A percentile compares a stretch with the other conserved stretches of the same genome.
These are phyloP conservation scores for Apiospora kogelbergensis DNA, from an alignment of 2,329 filamentous ascomycete genomes.

Conservation along the genomic window DNA sequence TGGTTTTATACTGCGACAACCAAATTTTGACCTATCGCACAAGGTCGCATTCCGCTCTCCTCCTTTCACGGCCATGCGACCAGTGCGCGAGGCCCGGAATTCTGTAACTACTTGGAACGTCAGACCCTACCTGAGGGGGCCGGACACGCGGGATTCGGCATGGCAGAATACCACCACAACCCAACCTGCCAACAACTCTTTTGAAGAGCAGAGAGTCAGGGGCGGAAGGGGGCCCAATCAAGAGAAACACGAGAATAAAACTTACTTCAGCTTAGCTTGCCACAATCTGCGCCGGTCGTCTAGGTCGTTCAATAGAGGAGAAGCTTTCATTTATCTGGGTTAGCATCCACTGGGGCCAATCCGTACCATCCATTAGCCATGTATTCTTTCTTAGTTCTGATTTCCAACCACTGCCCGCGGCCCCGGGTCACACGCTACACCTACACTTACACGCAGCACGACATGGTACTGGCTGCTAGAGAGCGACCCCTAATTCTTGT, in stretches of 20 bases:
- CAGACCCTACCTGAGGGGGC: neutral
- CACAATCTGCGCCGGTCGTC: neutral
- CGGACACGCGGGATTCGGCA: neutral
- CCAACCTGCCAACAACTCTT: too few relatives aligned
- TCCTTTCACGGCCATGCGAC: neutral
- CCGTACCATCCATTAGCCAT: neutral
- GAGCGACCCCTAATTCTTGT: neutral
- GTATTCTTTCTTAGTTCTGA: neutral
- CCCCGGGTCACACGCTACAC: neutral
- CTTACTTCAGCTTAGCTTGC: neutral
- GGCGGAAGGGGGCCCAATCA: too few relatives aligned
- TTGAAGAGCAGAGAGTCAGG: too few relatives aligned
- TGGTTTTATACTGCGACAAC: neutral
- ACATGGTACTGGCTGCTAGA: neutral
- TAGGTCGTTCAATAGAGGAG: neutral
- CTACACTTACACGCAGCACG: too few relatives aligned
- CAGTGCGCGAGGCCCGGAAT: neutral
- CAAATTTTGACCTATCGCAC: neutral
- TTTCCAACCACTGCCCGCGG: neutral
- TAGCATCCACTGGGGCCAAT: neutral
- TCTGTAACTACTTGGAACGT: neutral
- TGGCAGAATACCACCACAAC: neutral
- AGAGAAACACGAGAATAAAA: neutral
- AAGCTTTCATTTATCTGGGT: neutral
- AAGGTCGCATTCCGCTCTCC: neutral